Percentiles rank a stretch among this genome's conserved stretches.
Evolutionary conservation across 106 monocot species (phyloP).

Genomic region (Platanthera guangdongensis): DNA sequence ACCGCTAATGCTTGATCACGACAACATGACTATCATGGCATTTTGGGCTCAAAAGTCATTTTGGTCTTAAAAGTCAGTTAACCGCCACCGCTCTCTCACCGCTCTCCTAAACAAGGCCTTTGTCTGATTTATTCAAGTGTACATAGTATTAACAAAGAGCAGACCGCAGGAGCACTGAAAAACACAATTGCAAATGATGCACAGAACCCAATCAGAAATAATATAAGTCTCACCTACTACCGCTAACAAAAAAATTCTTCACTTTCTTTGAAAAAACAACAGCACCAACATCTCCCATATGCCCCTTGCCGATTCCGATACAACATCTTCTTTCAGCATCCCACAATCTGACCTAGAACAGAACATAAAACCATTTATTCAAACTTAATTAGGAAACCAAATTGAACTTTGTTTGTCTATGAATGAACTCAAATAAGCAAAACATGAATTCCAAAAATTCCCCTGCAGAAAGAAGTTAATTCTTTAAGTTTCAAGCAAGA

Average conservation of each 20-base stretch:
- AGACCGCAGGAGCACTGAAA: not conserved
- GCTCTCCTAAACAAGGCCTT: no score
- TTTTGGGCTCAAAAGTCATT: no score
- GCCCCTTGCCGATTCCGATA: slow-evolving; percentile 73
- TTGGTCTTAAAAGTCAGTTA: no score
- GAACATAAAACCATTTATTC: slow-evolving; percentile 2
- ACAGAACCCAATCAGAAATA: not conserved
- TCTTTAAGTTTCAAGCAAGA: not conserved
- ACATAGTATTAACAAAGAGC: no score
- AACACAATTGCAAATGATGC: not conserved
- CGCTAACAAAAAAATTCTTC: slow-evolving; percentile 88
- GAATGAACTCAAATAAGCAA: not conserved
- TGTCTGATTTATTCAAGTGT: no score
- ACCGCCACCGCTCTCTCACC: no score
- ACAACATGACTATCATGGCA: no score
- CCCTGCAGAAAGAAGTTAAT: not conserved
- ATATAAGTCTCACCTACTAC: slow-evolving; percentile 58
- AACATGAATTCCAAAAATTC: not conserved
- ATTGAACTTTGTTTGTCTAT: not conserved
- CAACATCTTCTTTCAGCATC: slow-evolving; percentile 57
- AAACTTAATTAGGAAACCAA: not conserved
- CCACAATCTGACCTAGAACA: slow-evolving; percentile 71
- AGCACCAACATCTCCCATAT: slow-evolving; percentile 82
- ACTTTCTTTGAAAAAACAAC: slow-evolving; percentile 82
- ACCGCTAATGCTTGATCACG: no score